Conservation (phyloP, 192 early-diverging fungal species). For the Rhizophagus sp. region DNA sequence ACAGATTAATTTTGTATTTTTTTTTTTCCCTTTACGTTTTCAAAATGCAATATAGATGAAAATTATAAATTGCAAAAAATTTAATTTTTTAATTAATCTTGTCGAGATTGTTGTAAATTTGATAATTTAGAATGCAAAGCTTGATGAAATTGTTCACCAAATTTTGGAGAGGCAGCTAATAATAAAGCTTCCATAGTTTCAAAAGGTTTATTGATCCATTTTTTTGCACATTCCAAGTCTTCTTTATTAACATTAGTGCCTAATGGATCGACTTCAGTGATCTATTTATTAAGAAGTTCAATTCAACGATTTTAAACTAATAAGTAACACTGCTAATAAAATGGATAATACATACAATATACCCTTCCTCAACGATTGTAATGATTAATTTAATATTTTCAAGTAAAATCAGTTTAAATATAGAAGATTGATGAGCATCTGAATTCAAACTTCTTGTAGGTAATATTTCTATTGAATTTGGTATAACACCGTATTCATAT, state of each 20-base stretch:
- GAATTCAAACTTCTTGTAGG: too few species aligned
- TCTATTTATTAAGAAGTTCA: constrained; percentile 2
- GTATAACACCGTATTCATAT: constrained; percentile 21
- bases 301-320: not conserved
- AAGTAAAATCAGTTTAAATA: constrained; percentile 9
- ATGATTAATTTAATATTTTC: constrained; percentile 24
- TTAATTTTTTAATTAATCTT: not conserved
- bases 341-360: not conserved
- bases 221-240: constrained; percentile 23
- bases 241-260: not conserved
- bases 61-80: not conserved
- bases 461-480: constrained; percentile 15
- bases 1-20: not conserved
- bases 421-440: not conserved
- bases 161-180: constrained; percentile 38
- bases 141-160: constrained; percentile 38
- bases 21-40: not conserved
- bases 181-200: constrained; percentile 46
- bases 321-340: too few species aligned
- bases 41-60: not conserved
- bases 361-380: not conserved
- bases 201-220: constrained; percentile 31
- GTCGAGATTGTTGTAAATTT: constrained; percentile 25
- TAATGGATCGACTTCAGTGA: not conserved
- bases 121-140: constrained; percentile 37